Base-by-base conservation (phyloP, 2,329 filamentous ascomycete genomes). In the Ophiocordyceps camponoti-rufipedis region DNA sequence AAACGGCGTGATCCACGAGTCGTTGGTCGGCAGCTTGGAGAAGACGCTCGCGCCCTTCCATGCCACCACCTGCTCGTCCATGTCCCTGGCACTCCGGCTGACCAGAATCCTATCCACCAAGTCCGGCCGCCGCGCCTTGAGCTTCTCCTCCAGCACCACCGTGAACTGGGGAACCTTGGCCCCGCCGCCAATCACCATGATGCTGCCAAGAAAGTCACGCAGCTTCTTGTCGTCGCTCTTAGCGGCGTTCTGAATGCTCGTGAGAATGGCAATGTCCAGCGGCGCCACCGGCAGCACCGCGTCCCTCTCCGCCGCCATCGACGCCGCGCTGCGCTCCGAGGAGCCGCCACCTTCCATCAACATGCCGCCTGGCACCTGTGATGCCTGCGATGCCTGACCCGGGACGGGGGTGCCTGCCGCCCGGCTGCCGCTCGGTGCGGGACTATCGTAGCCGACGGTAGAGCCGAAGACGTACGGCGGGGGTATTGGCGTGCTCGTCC, bases 21-120 rank as follows among this genome's bases (percentile, higher is more conserved):
- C 91, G 63, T 96, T 96, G 14, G 86, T 88, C 42, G 80, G 75
- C 53, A 96, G 67, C 65, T 94, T 87, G 3, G 86, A 88, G 68
- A 95, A 98, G 14, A 98, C 88, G 58, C 87, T 94, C 1, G 85
- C 91, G 4, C 91, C 91, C 71, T 98, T 98, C 91, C 91, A 98
- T 9, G 82, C 80, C 45, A 96, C 83, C n/a, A 96, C 88, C 63
- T 95, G 87, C 48, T 91, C 86, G 63, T 98, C 91, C 67, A 98
- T 82, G 55, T 98, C 91, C 55, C 89, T 72, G 0, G 91, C 91
- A 71, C 71, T 91, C 49, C 72, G 68, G 49, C 75, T 78, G 45
- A 80, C 76, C 23, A 79, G 62, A 49, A 80, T 77, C 48, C 70
- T 68, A 31, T 80, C 78, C 18, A 63, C 62, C 41, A 81, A 62